Percentiles rank a stretch among this genome's conserved stretches.
Evolutionary conservation across 768 basidiomycete species (phyloP).

Genomic region (Psilocybe cyanescens): DNA sequence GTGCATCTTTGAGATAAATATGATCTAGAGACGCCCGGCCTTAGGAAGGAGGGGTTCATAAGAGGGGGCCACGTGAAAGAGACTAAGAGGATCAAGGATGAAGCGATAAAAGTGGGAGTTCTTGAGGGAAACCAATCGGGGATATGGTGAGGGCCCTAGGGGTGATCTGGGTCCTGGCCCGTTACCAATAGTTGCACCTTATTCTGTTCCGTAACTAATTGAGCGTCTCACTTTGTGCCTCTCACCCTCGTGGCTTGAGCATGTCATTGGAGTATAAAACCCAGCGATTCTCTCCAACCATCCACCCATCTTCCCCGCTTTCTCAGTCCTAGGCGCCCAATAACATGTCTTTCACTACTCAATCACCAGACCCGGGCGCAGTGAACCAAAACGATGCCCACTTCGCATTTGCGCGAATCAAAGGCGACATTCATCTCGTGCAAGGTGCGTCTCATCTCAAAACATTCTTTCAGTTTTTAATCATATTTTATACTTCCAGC

Average conservation of each 20-base stretch:
- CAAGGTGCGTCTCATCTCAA: constrained; percentile 57
- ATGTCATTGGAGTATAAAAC: constrained; percentile 41
- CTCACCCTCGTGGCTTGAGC: constrained; percentile 42
- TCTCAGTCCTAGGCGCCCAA: not conserved
- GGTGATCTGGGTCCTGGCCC: constrained; percentile 7
- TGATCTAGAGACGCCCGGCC: not conserved
- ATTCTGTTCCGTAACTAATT: constrained; percentile 24
- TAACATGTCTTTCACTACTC: constrained; percentile 8
- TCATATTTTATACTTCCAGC: constrained; percentile 28
- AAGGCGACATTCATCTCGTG: constrained; percentile 60
- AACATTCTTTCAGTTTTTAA: constrained; percentile 1
- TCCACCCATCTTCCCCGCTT: not conserved
- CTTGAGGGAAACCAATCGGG: not conserved
- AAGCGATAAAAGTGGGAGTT: constrained; percentile 4
- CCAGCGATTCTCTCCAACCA: not conserved
- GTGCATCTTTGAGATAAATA: not conserved
- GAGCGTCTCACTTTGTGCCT: constrained; percentile 24
- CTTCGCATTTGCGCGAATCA: constrained; percentile 63
- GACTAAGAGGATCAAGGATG: constrained; percentile 4
- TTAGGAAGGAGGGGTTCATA: not conserved
- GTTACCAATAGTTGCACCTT: constrained; percentile 12
- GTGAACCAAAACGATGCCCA: constrained; percentile 17
- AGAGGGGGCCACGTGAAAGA: constrained; percentile 9
- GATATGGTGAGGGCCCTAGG: not conserved
- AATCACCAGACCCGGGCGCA: constrained; percentile 4